Percentiles rank a stretch among this genome's conserved stretches.
phyloP scores from a whole-genome alignment of 768 basidiomycete genomes.

The Daedaleopsis sinensis region DNA sequence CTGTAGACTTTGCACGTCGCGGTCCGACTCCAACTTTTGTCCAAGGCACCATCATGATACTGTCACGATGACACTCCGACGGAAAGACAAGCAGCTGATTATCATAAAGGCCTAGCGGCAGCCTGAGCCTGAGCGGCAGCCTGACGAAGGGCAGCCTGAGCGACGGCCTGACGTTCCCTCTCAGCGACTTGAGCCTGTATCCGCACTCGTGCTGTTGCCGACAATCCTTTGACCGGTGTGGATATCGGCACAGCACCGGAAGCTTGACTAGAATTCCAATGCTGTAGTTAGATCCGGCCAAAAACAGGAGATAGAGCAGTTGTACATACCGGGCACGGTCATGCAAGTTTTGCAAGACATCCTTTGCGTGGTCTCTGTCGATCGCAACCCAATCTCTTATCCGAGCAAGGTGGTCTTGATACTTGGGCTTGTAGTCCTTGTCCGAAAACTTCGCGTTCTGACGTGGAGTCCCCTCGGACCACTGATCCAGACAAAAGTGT shows the following conservation, averaged over 20 bases:
- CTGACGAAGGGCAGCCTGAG: too few species aligned
- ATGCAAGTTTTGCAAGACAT: not conserved
- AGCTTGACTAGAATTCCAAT: not conserved
- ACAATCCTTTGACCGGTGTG: not conserved
- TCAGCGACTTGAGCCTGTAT: not conserved
- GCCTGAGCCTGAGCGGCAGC: too few species aligned
- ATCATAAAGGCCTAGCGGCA: too few species aligned
- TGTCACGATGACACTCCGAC: too few species aligned
- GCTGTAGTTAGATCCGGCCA: too few species aligned
- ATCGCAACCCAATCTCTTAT: not conserved
- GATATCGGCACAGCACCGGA: not conserved
- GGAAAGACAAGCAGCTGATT: too few species aligned
- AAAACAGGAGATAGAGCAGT: too few species aligned
- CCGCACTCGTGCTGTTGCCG: too few species aligned
- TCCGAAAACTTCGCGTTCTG: not conserved
- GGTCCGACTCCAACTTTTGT: too few species aligned
- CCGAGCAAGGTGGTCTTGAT: not conserved
- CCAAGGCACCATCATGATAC: too few species aligned
- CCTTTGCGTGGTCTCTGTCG: not conserved
- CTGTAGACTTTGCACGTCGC: too few species aligned
- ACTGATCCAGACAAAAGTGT: not conserved
- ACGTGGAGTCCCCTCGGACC: not conserved
- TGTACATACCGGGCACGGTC: not conserved
- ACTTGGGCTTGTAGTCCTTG: not conserved
- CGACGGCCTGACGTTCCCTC: too few species aligned